Evolutionary conservation across 139 green algal genomes (phyloP), one percentile per base, ranked within the genome.

Genomic region (Ulvella scutata): DNA sequence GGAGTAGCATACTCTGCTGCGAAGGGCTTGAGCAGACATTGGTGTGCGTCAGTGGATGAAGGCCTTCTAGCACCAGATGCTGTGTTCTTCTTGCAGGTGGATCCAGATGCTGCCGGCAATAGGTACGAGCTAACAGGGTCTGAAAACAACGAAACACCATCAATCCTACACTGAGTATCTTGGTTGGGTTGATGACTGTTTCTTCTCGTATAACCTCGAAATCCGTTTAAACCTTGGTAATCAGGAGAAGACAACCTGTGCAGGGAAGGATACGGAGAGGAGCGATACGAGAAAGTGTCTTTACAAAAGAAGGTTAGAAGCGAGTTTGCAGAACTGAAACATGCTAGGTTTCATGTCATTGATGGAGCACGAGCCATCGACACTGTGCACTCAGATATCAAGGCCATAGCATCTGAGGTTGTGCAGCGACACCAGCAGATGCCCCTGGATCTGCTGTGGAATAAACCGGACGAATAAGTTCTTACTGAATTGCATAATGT

Each of bases 1-100:
- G 94, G 94, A 10, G 88, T 93, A 2, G 94, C 91, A 0, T 98
- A 96, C 82, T 94, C 89, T 0, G 84, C 90, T 0, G 94, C 93
- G 75, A 98, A 98, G 81, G 88, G 86, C 33, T 78, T 96, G 3
- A 81, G 90, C 77, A 61, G 89, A 17, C 74, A 75, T 0, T 95
- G 91, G 91, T 80, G 76, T 51, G 33, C 35, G 37, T 67, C 60
- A 7, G 43, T 43, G 3, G 78, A 85, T n/a, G 73, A 40, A 2
- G 89, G 88, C 0, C 83, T 98, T 43, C 89, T 90, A 3, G 89
- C 85, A 10, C 91, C 94, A 0, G 94, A 98, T 77, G 75, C 88
- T 4, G 82, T 96, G 2, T 76, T 98, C 20, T 96, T 90, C 77
- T 78, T 98, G 36, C 13, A 86, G 3, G 61, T 97, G 1, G 75